Base-by-base conservation (phyloP, 768 basidiomycete genomes). In the Leccinum fibrillosum region DNA sequence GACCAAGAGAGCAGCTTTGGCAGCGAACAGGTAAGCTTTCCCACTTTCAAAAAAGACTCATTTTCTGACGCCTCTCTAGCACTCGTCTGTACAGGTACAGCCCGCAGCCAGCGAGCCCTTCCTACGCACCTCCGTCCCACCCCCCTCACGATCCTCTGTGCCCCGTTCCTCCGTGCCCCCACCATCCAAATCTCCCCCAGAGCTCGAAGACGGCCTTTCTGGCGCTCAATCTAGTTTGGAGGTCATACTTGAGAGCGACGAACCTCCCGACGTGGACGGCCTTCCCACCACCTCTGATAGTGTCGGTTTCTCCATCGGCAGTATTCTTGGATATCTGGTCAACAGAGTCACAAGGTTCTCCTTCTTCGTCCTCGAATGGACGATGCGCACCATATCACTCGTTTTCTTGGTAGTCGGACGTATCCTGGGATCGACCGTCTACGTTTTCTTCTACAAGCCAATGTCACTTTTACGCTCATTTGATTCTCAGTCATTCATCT, bases 211-310 rank as follows among this genome's bases (percentile, higher is more conserved):
- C n/a, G 58, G 65, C 10, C 66, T 69, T 7, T 62, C 68, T 37
- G 77, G 81, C 25, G 71, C 78, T 30, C 82, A 83, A 57, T 76
- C 80, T 61, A 80, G 82, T 2, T 78, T 90, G 26, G 74, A 82
- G 23, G 82, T 86, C 8, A 88, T 90, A 64, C 77, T 80, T 5
- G 89, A 90, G 75, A 76, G 78, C 28, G 84, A 90, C 3, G 87
- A 89, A 66, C 77, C 72, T 26, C 66, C 69, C 17, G 54, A 52
- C 15, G 67, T 72, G 56, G 65, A 66, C 51, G 73, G 70, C 44
- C 49, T 70, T 26, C 52, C 58, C 52, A 59, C 72, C 52, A 66
- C 60, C 26, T 64, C 66, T 53, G 62, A 67, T 37, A 57, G 21
- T 58, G 57, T 65, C 19, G 56, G 69, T 19, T 80, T 80, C 65